Conservation (phyloP, 495 filamentous ascomycete species). For the Amorphotheca resinae region DNA sequence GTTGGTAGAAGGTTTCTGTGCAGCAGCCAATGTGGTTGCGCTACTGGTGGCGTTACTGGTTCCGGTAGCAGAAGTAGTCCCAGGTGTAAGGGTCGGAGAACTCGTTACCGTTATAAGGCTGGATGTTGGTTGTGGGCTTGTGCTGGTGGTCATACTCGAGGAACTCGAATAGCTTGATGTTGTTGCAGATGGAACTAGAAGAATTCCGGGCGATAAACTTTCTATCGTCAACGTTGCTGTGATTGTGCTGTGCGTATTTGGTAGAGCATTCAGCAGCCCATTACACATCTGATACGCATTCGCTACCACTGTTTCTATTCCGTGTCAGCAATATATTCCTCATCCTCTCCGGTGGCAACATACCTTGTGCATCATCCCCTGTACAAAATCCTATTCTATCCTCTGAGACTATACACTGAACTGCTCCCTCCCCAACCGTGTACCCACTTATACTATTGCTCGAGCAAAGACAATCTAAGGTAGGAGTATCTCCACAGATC, state of each 20-base stretch:
- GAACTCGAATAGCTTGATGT: neutral
- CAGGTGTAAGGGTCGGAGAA: slow-evolving; percentile 8
- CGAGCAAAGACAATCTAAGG: slow-evolving; percentile 51
- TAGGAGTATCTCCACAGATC: slow-evolving; percentile 34
- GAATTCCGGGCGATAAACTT: slow-evolving; percentile 13
- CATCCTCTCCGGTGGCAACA: slow-evolving; percentile 8
- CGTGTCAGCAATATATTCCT: slow-evolving; percentile 13
- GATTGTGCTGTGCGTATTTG: slow-evolving; percentile 47
- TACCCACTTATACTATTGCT: slow-evolving; percentile 46
- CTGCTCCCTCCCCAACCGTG: slow-evolving; percentile 55
- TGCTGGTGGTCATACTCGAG: slow-evolving; percentile 15
- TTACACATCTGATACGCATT: slow-evolving; percentile 48
- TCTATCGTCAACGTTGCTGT: slow-evolving; percentile 41
- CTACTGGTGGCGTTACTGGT: slow-evolving; percentile 5
- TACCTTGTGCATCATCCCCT: slow-evolving; percentile 25
- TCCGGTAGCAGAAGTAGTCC: slow-evolving; percentile 1
- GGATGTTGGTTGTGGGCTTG: slow-evolving; percentile 5
- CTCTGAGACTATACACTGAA: slow-evolving; percentile 47
- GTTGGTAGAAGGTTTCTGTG: slow-evolving; percentile 15
- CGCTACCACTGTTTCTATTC: slow-evolving; percentile 15
- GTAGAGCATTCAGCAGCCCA: slow-evolving; percentile 35
- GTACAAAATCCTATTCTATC: slow-evolving; percentile 28
- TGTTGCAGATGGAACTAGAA: slow-evolving; percentile 12
- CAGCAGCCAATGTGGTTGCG: slow-evolving; percentile 11
- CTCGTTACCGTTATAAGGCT: slow-evolving; percentile 1